Base-by-base conservation (phyloP, 495 filamentous ascomycete species). In the Penicillium parvum region DNA sequence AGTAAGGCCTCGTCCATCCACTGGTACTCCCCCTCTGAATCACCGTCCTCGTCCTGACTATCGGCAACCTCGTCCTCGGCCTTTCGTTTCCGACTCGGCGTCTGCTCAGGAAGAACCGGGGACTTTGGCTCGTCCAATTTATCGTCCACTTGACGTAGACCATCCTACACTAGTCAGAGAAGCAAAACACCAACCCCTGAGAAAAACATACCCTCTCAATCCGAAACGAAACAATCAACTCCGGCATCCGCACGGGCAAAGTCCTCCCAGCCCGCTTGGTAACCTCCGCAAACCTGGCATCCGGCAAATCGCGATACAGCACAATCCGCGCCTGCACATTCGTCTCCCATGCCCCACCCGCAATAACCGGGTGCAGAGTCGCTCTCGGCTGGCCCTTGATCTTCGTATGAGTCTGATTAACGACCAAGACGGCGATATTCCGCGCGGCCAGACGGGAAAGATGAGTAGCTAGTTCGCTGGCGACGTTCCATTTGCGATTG, bases 401-500 rank as follows among this genome's bases (percentile, higher is more conserved):
- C 51, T 79, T 83, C 11, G 85, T 90, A 16, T 79, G 79, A 15
- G 77, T 82, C 54, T 90, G 85, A 26, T 79, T 85, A 35, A 86
- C 73, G 7, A 87, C 57, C 8, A 91, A 61, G 20, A 91, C 62
- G 10, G 86, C 85, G 22, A 89, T 56, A 39, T 74, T 74, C 9
- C 80, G 71, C n/a, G 77, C 75, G 1, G 90, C 88, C 1, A 92
- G 73, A 47, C 81, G 83, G 26, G 77, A 64, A 3, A 95, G 69
- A 19, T 68, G 67, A 3, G 69, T 71, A 4, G 74, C 65, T 3
- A 84, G 52, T 10, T 81, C 72, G 42, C 74, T 73, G 30, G 81
- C 69, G 14, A 85, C 73, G 26, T 82, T 75, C 66, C 75, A 82
- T 52, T 75, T 79, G 21, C 84, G 76, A 26, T 75, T 69, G 6